Percentiles rank a stretch among this genome's conserved stretches.
phyloP scores from a whole-genome alignment of 78 protist genomes.

The slime mould (Dictyostelium discoideum) region dicty_2.7 NC_007089.4:1346501-1347000 shows the following conservation, averaged over 20 bases:
- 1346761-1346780: constrained; percentile 85
- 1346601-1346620: constrained; percentile 94
- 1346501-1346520: constrained; percentile 93
- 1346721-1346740: constrained; percentile 44
- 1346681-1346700: constrained; percentile 82
- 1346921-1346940: constrained; percentile 95
- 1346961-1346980: constrained; percentile 60
- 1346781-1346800: constrained; percentile 91
- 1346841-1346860: constrained; percentile 94
- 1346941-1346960: constrained; percentile 88
- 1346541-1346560: constrained; percentile 62
- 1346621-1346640: constrained; percentile 88
- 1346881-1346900: constrained; percentile 96
- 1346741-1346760: constrained; percentile 55
- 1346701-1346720: constrained; percentile 90
- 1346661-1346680: constrained; percentile 51
- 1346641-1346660: constrained; percentile 56
- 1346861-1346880: constrained; percentile 94
- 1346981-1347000: constrained; percentile 63
- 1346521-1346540: constrained; percentile 27
- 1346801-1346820: constrained; percentile 57
- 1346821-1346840: constrained; percentile 87
- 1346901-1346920: constrained; percentile 86
- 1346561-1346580: constrained; percentile 88
- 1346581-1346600: constrained; percentile 94